Evolutionary conservation across 371 early-diverging fungal species (phyloP), one percentile per base, ranked within the genome.

Genomic region (Umbelopsis sp.): DNA sequence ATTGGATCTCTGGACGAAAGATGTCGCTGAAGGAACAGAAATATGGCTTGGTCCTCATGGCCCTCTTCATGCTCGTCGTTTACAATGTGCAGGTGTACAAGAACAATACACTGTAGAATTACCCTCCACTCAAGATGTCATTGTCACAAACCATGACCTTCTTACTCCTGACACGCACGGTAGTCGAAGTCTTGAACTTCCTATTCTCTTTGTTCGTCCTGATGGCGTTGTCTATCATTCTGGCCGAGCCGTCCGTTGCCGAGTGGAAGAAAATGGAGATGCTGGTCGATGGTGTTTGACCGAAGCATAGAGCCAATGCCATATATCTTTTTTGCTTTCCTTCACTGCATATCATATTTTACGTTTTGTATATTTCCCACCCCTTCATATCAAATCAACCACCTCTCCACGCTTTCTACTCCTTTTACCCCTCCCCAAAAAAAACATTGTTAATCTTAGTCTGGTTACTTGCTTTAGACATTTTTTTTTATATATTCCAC

Each of bases 11-110:
- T 22, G 80, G 80, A 14, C 79, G 75, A 46, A 76, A 76, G 70
- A 68, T 81, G 12, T 53, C 72, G 57, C 74, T 74, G 53, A 51
- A 74, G 10, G 38, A 65, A 63, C 70, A 22, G 81, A 80, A 22
- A 74, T 78, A 20, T 83, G 80, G 77, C 67, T 81, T 25, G 83
- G 83, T 12, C 71, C 75, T 2, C 80, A 81, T 70, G 81, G 78
- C 9, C 80, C 81, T 8, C 65, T 80, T 2, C 44, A 41, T 7
- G 69, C 69, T 12, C 63, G 71, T 3, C 48, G 64, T 16, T 46
- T 75, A 48, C 29, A 38, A 10, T 45, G 70, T 22, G 73, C 75
- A 7, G 24, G 65, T 29, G 50, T 41, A 53, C 64, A 41, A 44
- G 57, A 51, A 22, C 63, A 65, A 44, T 44, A 72, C 7, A 65